Percentiles rank a stretch among this genome's conserved stretches.
phyloP scores from a whole-genome alignment of 768 basidiomycete genomes.

The Melanogaster broomeanus region DNA sequence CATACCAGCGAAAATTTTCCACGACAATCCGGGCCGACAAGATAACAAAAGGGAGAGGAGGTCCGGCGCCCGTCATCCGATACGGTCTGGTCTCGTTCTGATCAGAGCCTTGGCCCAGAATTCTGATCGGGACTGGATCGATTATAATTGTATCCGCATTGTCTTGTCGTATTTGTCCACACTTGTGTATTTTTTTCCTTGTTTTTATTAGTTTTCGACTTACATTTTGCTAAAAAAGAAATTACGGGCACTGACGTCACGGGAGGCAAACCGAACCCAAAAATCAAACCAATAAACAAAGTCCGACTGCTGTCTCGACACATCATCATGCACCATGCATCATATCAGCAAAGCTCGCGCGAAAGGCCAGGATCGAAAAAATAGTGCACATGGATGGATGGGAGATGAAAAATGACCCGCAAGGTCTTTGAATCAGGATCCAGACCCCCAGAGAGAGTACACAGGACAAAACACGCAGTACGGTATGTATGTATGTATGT shows the following conservation, averaged over 20 bases:
- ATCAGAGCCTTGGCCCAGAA: constrained; percentile 28
- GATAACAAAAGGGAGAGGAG: background rate
- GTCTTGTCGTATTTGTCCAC: constrained; percentile 16
- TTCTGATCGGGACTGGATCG: constrained; percentile 34
- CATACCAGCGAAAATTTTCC: background rate
- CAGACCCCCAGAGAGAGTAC: too few species aligned
- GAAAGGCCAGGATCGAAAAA: constrained; percentile 26
- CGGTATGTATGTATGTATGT: too few species aligned
- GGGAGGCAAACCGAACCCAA: too few species aligned
- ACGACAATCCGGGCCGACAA: constrained; percentile 9
- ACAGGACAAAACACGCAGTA: too few species aligned
- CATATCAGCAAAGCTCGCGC: too few species aligned
- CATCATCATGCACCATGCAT: background rate
- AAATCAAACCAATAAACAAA: too few species aligned
- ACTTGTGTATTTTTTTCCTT: constrained; percentile 17
- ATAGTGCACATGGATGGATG: constrained; percentile 1
- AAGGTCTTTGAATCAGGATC: background rate
- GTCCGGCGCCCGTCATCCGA: constrained; percentile 22
- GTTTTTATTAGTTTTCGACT: too few species aligned
- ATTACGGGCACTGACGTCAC: too few species aligned
- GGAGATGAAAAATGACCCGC: too few species aligned
- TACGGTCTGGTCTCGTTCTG: constrained; percentile 25
- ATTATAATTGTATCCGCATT: constrained; percentile 9
- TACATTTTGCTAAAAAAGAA: too few species aligned
- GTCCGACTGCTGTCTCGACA: constrained; percentile 33